phyloP scores from a whole-genome alignment of 371 early-diverging fungal genomes.

The Batkoa obscura region DNA sequence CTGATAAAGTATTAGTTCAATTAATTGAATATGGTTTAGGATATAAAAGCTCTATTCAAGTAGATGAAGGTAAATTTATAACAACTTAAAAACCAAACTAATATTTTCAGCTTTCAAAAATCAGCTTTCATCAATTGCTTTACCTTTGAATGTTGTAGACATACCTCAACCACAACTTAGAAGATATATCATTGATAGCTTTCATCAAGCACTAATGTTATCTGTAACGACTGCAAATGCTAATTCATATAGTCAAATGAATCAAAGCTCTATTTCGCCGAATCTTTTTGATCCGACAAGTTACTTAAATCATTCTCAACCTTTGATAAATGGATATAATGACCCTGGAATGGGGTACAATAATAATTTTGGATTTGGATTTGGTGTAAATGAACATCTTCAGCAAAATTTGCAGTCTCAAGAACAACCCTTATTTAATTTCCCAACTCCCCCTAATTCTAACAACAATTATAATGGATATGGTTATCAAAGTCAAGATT shows the following conservation, averaged over 20 bases:
- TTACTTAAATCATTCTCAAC: background rate
- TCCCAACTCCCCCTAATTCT: too few relatives aligned
- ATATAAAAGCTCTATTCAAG: background rate
- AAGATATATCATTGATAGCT: background rate
- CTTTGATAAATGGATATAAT: background rate
- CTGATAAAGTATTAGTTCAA: background rate
- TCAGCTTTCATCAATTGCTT: background rate
- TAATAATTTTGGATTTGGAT: background rate
- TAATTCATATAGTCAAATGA: background rate
- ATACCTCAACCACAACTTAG: background rate
- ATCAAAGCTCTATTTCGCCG: background rate
- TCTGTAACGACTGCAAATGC: background rate
- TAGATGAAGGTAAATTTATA: background rate
- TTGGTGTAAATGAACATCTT: too few relatives aligned
- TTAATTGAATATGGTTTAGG: background rate
- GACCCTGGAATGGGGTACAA: background rate
- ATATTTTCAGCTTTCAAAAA: background rate
- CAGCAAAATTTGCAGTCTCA: too few relatives aligned
- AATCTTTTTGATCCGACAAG: background rate
- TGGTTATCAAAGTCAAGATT: too few relatives aligned
- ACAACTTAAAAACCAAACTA: background rate
- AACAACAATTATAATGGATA: too few relatives aligned
- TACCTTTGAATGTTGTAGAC: background rate
- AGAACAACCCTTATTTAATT: too few relatives aligned
- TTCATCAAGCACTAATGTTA: background rate